Conservation (phyloP, 2,329 filamentous ascomycete genomes). For the Hypoxylon sp. region DNA sequence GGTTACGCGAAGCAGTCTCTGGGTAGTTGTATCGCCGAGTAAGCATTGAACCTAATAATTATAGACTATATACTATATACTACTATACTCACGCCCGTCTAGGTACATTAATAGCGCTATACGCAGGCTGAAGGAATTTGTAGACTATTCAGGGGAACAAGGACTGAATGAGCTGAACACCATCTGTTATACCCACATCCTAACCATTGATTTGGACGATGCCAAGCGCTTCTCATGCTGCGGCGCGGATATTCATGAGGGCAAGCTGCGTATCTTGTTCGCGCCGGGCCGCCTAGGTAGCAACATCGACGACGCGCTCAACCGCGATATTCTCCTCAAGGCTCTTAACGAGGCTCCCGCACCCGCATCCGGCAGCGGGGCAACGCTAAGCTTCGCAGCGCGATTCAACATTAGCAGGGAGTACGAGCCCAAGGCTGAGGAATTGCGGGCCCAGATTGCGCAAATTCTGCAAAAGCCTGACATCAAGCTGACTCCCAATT, state of each 20-base stretch:
- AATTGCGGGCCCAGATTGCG: constrained; percentile 58
- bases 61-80: not conserved
- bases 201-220: constrained; percentile 65
- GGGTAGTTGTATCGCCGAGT: constrained; percentile 63
- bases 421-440: constrained; percentile 62
- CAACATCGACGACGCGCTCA: constrained; percentile 61
- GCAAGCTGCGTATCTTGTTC: constrained; percentile 66
- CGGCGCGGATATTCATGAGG: constrained; percentile 62
- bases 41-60: constrained; percentile 40
- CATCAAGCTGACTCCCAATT: constrained; percentile 65
- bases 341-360: constrained; percentile 62
- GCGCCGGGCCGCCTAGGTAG: constrained; percentile 59
- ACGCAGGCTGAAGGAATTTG: constrained; percentile 59
- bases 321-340: constrained; percentile 57
- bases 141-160: constrained; percentile 57
- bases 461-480: constrained; percentile 57
- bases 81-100: not conserved
- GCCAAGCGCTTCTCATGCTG: constrained; percentile 61
- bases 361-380: constrained; percentile 34
- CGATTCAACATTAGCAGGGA: constrained; percentile 61
- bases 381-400: constrained; percentile 60
- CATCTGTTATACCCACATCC: constrained; percentile 60
- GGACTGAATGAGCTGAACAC: constrained; percentile 65
- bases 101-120: constrained; percentile 64
- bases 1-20: constrained; percentile 60